These are phyloP conservation scores for Stephanodiscus minutulus DNA, from an alignment of 108 stramenopile species.

Conservation along the genomic window DNA sequence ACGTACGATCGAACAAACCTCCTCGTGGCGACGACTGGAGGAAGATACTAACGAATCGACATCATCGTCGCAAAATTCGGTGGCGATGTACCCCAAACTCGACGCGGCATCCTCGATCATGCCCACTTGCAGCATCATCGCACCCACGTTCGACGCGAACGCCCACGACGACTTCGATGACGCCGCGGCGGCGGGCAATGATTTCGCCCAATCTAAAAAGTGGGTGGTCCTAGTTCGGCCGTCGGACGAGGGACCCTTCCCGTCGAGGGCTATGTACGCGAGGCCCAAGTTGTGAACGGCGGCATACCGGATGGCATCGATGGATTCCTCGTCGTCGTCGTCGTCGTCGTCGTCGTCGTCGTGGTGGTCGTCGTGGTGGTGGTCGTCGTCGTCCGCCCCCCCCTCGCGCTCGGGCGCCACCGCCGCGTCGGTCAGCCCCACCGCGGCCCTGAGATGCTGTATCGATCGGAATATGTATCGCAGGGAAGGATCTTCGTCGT, in stretches of 20 bases:
- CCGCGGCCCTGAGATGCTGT: constrained; percentile 38
- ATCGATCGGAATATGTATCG: constrained; percentile 40
- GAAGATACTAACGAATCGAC: not conserved
- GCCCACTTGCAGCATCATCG: constrained; percentile 28
- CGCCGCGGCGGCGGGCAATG: constrained; percentile 2
- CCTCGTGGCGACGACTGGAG: constrained; percentile 15
- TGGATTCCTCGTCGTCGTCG: constrained; percentile 1
- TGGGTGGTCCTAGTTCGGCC: constrained; percentile 8
- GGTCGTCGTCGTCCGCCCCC: not conserved
- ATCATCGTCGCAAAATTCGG: constrained; percentile 11
- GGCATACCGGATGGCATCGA: constrained; percentile 20
- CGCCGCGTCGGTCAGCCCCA: constrained; percentile 12
- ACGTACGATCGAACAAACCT: constrained; percentile 27
- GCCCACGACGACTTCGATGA: constrained; percentile 9
- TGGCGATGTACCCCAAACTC: constrained; percentile 14
- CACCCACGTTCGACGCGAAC: constrained; percentile 25
- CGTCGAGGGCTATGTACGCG: constrained; percentile 35
- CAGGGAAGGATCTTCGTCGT: not conserved
- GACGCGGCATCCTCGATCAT: constrained; percentile 27
- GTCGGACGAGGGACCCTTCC: constrained; percentile 1
- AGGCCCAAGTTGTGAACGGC: constrained; percentile 47
- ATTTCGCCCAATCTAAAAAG: constrained; percentile 24
- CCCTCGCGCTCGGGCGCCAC: not conserved
- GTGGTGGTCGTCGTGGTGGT: too few relatives aligned
- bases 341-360: too few relatives aligned